A percentile compares a stretch with the other conserved stretches of the same genome.
Evolutionary conservation across 352 stramenopile genomes (phyloP).

Genomic region (Pythium phragmitis): DNA sequence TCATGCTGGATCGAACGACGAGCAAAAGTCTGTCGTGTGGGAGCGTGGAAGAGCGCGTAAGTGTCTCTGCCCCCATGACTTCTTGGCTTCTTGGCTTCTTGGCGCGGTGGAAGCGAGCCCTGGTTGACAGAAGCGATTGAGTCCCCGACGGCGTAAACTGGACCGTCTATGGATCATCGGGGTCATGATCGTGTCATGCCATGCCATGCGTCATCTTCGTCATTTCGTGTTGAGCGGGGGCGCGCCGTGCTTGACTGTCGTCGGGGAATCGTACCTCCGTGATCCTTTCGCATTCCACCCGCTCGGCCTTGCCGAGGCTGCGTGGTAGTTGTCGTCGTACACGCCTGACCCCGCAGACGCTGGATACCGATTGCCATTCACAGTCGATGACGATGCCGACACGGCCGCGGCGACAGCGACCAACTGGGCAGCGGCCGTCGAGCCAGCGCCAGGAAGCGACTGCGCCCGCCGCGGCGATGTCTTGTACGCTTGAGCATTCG

Average conservation of each 20-base stretch:
- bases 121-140: too few species aligned
- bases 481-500: constrained; percentile 14
- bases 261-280: constrained; percentile 15
- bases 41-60: too few species aligned
- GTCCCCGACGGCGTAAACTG: too few species aligned
- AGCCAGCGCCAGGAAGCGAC: constrained; percentile 20
- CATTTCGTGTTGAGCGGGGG: background rate
- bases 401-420: constrained; percentile 9
- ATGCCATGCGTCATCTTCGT: background rate
- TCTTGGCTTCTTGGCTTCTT: too few species aligned
- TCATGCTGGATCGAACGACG: background rate
- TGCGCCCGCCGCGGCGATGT: constrained; percentile 28
- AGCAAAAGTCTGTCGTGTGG: too few species aligned
- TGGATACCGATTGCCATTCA: constrained; percentile 12
- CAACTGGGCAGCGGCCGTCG: background rate
- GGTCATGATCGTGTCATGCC: background rate
- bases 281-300: background rate
- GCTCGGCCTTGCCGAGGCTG: background rate
- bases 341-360: background rate
- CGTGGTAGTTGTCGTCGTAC: background rate
- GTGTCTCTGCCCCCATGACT: too few species aligned
- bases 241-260: constrained; percentile 6
- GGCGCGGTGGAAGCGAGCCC: too few species aligned
- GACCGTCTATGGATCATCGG: background rate
- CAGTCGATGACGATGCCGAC: background rate